Conservation (phyloP, 2,329 filamentous ascomycete genomes). For the Neoarthrinium moseri region DNA sequence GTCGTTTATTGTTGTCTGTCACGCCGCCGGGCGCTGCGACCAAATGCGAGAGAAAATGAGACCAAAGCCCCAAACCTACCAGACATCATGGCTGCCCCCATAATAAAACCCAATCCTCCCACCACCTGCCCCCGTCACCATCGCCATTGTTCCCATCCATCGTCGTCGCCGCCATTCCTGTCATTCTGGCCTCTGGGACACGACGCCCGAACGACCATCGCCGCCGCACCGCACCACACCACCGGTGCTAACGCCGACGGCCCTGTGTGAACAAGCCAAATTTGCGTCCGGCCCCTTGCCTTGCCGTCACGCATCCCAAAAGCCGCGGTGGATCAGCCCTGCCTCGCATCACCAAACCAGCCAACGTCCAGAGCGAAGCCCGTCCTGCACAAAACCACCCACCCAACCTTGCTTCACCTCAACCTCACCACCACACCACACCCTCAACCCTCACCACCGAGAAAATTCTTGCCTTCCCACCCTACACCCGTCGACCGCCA, state of each 20-base stretch:
- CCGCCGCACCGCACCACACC: slow-evolving; percentile 16
- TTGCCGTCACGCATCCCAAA: slow-evolving; percentile 1
- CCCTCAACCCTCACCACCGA: not conserved
- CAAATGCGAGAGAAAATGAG: slow-evolving; percentile 32
- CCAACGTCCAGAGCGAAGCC: not conserved
- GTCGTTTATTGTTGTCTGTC: slow-evolving; percentile 9
- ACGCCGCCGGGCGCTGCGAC: slow-evolving; percentile 5
- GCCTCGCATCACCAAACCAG: not conserved
- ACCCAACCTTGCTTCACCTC: slow-evolving; percentile 6
- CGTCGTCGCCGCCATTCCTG: slow-evolving; percentile 13
- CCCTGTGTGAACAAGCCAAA: slow-evolving; percentile 7
- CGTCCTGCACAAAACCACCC: slow-evolving; percentile 9
- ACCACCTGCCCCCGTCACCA: slow-evolving; percentile 12
- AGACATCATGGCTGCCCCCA: slow-evolving; percentile 33
- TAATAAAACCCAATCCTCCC: slow-evolving; percentile 20
- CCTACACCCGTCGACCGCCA: too few species aligned
- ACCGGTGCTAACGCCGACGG: slow-evolving; percentile 9
- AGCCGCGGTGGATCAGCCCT: slow-evolving; percentile 5
- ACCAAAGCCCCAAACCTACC: slow-evolving; percentile 34
- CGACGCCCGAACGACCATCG: slow-evolving; percentile 10
- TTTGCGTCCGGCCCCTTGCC: slow-evolving; percentile 11
- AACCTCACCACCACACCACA: not conserved
- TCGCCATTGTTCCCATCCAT: slow-evolving; percentile 17
- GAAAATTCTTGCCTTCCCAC: slow-evolving; percentile 3
- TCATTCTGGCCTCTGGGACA: not conserved